phyloP scores from a whole-genome alignment of 192 early-diverging fungal genomes.

The Dissophora globulifera region DNA sequence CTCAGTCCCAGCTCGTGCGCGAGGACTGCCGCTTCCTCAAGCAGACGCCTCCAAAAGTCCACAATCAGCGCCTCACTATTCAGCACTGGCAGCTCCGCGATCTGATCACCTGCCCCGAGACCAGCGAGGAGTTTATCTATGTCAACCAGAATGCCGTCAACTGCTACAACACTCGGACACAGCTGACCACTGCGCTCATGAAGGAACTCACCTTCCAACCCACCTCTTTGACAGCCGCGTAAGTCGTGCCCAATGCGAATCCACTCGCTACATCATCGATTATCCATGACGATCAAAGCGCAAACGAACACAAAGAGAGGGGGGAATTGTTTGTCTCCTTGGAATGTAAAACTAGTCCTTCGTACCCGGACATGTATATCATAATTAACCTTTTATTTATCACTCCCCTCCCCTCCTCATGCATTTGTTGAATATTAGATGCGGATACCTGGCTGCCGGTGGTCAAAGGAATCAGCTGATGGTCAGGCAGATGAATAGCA shows the following conservation, averaged over 20 bases:
- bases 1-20: slow-evolving; percentile 50
- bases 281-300: no score
- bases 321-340: not conserved
- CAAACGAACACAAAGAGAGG: no score
- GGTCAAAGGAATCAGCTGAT: slow-evolving; percentile 91
- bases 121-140: slow-evolving; percentile 80
- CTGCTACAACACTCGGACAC: slow-evolving; percentile 67
- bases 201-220: slow-evolving; percentile 75
- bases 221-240: slow-evolving; percentile 59
- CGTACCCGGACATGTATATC: no score
- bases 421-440: no score
- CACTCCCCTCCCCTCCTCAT: no score
- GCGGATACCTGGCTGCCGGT: slow-evolving; percentile 89
- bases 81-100: slow-evolving; percentile 98
- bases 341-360: no score
- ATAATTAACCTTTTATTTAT: no score
- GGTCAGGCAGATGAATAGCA: slow-evolving; percentile 69
- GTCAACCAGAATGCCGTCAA: slow-evolving; percentile 78
- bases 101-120: slow-evolving; percentile 80
- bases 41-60: slow-evolving; percentile 69
- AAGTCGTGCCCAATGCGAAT: no score
- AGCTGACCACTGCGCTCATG: slow-evolving; percentile 61
- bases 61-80: slow-evolving; percentile 85
- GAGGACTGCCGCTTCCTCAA: slow-evolving; percentile 80
- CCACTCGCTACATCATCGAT: no score